Evolutionary conservation across 129 eudicot genomes (phyloP), one percentile per base, ranked within the genome.

Genomic region (Deinandra increscens): DNA sequence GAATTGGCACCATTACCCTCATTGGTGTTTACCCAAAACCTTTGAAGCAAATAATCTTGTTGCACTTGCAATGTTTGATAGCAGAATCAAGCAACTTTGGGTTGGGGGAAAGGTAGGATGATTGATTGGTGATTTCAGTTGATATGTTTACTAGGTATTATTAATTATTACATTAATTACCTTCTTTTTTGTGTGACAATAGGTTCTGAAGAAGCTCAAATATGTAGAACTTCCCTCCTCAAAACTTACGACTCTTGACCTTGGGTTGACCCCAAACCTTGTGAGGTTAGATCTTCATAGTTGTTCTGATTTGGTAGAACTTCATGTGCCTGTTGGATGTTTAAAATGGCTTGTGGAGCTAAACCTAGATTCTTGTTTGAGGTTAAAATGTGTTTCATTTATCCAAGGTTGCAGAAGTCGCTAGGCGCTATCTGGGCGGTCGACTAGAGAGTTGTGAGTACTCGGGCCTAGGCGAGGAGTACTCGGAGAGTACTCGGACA

Each of bases 41-140:
- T 80, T 74, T 63, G 20, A 37, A 34, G 64, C 68, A 6, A 36
- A 33, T 7, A 74, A 74, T 43, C 80, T 75, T 8, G 77, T 80
- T 22, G 68, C 61, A 2, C 77, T 75, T 15, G 46, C 53, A 44
- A 38, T 80, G 69, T 20, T 4, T 11, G 5, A 7, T 10, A 63
- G 84, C 69, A 22, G 18, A 23, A 63, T 69, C n/a, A 15, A 14
- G 11, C 17, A 69, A 33, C 56, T 80, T 20, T 74, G 84, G 73
- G 49, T 34, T 14, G 76, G 54, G 9, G 37, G 45, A 33, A 64
- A 80, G 80, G 77, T 69, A 74, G 9, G 53, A 12, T 73, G 51
- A 33, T 20, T 12, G 9, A 22, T 23, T 43, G 10, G n/a, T 58
- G n/a, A 8, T 42, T 26, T 8, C 39, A 9, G 13, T 3, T 18